Conservation (phyloP, 2,329 filamentous ascomycete species). For the Ascochyta clinopodiicola region DNA sequence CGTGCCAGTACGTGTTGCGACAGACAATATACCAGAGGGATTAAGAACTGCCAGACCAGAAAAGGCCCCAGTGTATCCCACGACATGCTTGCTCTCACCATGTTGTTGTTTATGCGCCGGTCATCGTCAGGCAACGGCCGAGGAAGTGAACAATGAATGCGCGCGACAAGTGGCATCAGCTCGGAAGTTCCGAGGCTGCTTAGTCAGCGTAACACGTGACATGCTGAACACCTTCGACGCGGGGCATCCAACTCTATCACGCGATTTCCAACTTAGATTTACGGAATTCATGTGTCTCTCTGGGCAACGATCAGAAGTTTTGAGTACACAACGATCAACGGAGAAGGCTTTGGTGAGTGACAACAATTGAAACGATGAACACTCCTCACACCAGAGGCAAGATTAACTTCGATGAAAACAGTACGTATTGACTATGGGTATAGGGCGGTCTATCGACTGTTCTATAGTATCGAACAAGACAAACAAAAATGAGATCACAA, state of each 20-base stretch:
- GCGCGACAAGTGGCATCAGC: constrained; percentile 16
- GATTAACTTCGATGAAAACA: constrained; percentile 1
- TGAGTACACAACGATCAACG: background rate
- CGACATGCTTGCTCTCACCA: constrained; percentile 35
- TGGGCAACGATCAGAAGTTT: background rate
- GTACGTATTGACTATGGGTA: constrained; percentile 21
- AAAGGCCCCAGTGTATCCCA: constrained; percentile 43
- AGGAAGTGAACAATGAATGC: background rate
- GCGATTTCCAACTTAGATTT: background rate
- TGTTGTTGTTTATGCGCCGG: constrained; percentile 10
- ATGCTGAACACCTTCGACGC: background rate
- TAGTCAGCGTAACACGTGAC: constrained; percentile 4
- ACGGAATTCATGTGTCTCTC: too few relatives aligned
- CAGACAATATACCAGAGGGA: constrained; percentile 33
- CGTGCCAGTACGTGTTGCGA: background rate
- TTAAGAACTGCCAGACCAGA: constrained; percentile 45
- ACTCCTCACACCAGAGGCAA: background rate
- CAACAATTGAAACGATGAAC: too few relatives aligned
- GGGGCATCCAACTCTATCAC: background rate
- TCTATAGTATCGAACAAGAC: constrained; percentile 14
- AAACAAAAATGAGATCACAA: constrained; percentile 3
- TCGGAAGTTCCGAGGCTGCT: constrained; percentile 7
- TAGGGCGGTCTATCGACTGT: constrained; percentile 21
- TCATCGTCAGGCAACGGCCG: background rate
- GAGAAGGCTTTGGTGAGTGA: background rate